Evolutionary conservation across 176 grass and related monocot species (phyloP).

Genomic region (Rhynchospora tenuis): DNA sequence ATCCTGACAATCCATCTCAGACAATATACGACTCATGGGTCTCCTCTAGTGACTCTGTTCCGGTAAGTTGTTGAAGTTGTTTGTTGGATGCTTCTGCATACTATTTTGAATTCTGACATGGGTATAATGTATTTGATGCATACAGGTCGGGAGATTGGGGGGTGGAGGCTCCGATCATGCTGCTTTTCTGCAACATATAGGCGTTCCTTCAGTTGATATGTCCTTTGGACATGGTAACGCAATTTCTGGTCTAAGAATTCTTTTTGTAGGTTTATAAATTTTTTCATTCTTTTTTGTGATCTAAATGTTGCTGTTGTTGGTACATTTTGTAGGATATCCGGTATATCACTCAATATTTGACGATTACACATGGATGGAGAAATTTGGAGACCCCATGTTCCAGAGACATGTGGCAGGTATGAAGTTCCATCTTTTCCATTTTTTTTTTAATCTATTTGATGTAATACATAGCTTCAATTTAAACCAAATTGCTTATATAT

Average conservation of each 20-base stretch:
- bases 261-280: not conserved
- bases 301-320: not conserved
- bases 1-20: slow-evolving; percentile 82
- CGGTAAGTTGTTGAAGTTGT: slow-evolving; percentile 39
- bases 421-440: not conserved
- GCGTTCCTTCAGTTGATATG: slow-evolving; percentile 68
- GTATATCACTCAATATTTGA: slow-evolving; percentile 91
- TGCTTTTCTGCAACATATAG: slow-evolving; percentile 72
- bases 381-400: slow-evolving; percentile 83
- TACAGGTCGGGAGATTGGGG: slow-evolving; percentile 70
- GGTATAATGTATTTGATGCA: not conserved
- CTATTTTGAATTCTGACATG: not conserved
- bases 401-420: slow-evolving; percentile 76
- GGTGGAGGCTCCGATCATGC: slow-evolving; percentile 60
- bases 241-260: not conserved
- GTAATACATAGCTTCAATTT: not conserved
- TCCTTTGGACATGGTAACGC: slow-evolving; percentile 62
- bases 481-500: not conserved
- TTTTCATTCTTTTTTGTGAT: not conserved
- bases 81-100: not conserved
- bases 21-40: slow-evolving; percentile 65
- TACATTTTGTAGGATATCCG: slow-evolving; percentile 42
- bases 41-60: slow-evolving; percentile 27
- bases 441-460: slow-evolving; percentile 2
- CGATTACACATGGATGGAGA: slow-evolving; percentile 79